Base-by-base conservation (phyloP, 441 rosid genomes). In the Brassica hybrid region DNA sequence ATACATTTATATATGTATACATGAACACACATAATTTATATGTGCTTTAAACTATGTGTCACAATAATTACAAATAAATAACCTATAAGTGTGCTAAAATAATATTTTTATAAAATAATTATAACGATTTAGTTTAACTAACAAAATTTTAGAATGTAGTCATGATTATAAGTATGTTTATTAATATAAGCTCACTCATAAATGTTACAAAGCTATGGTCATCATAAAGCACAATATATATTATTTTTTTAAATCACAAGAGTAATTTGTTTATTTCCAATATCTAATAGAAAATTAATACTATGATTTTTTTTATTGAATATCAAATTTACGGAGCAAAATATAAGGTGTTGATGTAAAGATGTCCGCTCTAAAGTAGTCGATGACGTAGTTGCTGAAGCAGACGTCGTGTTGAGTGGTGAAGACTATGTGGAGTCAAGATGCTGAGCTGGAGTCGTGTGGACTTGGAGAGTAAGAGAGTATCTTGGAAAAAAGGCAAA, bases 1-100 rank as follows among this genome's bases (percentile, higher is more conserved):
- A 45, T 10, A 13, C 58, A 7, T 25, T 63, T 36, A 77, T 27
- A 52, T 62, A 48, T 69, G 11, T 57, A 70, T 63, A 63, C 61
- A 56, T 76, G 60, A 54, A 56, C 50, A 48, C 2, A 48, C 54
- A 48, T 48, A 48, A 48, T 48, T 21, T 21, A 7, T 13, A 13
- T n/a, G n/a, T 48, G 54, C n/a, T n/a, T 48, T 48, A 48, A 6
- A 48, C 4, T 45, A 45, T 45, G 1, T 13, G 54, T 48, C 54
- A 48, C 54, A 48, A 13, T n/a, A 48, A 48, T 48, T 48, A 48
- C 7, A 13, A 48, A 48, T 48, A 45, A 48, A n/a, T 7, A 7
- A 48, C 1, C 4, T 13, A 48, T 48, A 48, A 48, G n/a, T 48
- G 54, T 48, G 54, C 6, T n/a, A 48, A 48, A n/a, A 45, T 4